Percentiles rank a stretch among this genome's conserved stretches.
Evolutionary conservation across 148 eudicot species (phyloP).

Genomic region (Rhododendron williamsianum): DNA sequence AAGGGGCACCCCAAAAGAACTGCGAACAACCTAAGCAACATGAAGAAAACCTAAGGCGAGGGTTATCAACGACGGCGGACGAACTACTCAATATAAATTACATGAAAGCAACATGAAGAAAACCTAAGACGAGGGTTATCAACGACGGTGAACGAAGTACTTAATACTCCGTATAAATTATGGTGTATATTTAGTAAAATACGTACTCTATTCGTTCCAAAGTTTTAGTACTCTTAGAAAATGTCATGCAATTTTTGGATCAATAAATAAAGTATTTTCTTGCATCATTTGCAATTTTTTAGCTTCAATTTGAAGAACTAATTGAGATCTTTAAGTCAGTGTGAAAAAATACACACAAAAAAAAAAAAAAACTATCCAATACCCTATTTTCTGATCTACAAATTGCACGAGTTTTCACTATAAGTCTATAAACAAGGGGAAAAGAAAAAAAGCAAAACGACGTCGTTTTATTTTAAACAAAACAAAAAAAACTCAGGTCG

Average conservation of each 20-base stretch:
- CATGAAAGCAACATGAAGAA: neutral
- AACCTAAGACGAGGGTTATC: neutral
- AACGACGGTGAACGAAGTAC: neutral
- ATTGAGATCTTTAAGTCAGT: neutral
- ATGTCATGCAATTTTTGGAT: neutral
- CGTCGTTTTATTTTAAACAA: too few species aligned
- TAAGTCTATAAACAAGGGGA: neutral
- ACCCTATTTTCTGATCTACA: too few species aligned
- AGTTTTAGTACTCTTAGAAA: neutral
- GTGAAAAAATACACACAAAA: neutral
- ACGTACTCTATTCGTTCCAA: neutral
- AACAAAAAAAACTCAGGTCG: too few species aligned
- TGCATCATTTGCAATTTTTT: neutral
- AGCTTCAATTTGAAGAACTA: neutral
- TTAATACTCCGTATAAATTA: too few species aligned
- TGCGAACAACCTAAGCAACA: too few species aligned
- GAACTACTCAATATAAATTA: neutral
- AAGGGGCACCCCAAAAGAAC: too few species aligned
- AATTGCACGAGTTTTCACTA: neutral
- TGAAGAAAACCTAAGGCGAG: neutral
- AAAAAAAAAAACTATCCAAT: too few species aligned
- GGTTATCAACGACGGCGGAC: neutral
- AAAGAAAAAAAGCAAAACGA: too few species aligned
- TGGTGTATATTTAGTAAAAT: too few species aligned
- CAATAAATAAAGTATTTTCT: neutral